Base-by-base conservation (phyloP, 768 basidiomycete genomes). In the Lactarius sanguifluus region DNA sequence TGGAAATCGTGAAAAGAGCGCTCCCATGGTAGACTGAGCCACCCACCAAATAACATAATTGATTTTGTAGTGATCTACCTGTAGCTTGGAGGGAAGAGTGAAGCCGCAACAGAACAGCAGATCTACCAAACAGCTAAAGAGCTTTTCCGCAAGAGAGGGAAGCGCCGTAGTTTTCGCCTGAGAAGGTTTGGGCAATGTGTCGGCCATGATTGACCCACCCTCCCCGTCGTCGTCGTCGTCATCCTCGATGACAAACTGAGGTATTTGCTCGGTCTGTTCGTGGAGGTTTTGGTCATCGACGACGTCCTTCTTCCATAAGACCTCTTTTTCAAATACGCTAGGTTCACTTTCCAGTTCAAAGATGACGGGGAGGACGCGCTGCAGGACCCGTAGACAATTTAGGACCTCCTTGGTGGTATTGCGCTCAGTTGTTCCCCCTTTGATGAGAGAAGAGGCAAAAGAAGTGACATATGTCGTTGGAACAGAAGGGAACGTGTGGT, bases 81-180 rank as follows among this genome's bases (percentile, higher is more conserved):
- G 89, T 55, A 90, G 79, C 75, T 85, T 85, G 34, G 82, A 83
- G 10, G 96, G 92, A 10, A 98, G 78, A 0, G 95, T 96, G 72
- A 98, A 97, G 15, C 93, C 94, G 71, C 93, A 96, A 74, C 94
- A 94, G 76, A 96, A 98, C 45, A 97, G 75, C 13, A 98, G 81
- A 74, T 98, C 96, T 64, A 93, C 85, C 12, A 93, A 79, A 65
- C 88, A 87, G 71, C 82, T 85, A 70, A 96, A 90, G 25, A 98
- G 79, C 68, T 85, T 82, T 73, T 96, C 93, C 1, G 87, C 91
- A 5, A 96, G 77, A 20, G 91, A 90, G n/a, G 92, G 94, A 36
- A 86, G 74, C 16, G 77, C 78, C 73, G 82, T n/a, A n/a, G n/a
- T 81, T 59, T 73, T 68, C 59, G 78, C 80, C 38, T 75, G 66